Conservation (phyloP, 2,329 filamentous ascomycete genomes). For the Zasmidium citrigriseum region DNA sequence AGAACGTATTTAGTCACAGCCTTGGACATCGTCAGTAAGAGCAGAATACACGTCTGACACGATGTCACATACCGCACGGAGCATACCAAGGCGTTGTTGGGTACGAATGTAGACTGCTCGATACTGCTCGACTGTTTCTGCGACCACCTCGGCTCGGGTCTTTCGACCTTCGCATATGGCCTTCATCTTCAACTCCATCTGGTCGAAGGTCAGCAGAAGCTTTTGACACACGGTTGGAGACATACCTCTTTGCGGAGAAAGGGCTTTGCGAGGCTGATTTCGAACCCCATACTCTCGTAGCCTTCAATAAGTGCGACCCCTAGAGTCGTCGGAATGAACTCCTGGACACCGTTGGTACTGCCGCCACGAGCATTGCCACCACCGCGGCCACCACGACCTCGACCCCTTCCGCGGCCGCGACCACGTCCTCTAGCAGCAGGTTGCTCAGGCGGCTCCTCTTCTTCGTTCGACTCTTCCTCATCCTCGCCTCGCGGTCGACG, state of each 20-base stretch:
- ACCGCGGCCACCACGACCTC: conserved; percentile 50
- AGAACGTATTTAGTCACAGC: conserved; percentile 17
- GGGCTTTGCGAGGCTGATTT: conserved; percentile 90
- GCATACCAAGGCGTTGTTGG: conserved; percentile 68
- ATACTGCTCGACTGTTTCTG: conserved; percentile 84
- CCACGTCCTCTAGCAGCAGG: conserved; percentile 34
- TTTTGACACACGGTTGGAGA: neutral
- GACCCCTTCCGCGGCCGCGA: conserved; percentile 41
- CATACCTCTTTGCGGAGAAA: conserved; percentile 83
- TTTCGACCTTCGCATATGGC: conserved; percentile 88
- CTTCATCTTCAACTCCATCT: conserved; percentile 95
- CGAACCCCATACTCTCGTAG: conserved; percentile 91
- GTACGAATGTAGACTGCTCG: conserved; percentile 82
- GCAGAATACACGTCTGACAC: conserved; percentile 26
- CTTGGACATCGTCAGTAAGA: conserved; percentile 5
- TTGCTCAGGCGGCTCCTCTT: conserved; percentile 38
- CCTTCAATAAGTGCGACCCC: conserved; percentile 91
- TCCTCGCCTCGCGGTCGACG: conserved; percentile 22
- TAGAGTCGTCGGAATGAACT: conserved; percentile 90
- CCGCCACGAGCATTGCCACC: conserved; percentile 49
- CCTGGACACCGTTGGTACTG: conserved; percentile 61
- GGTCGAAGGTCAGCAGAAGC: conserved; percentile 14
- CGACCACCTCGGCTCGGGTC: conserved; percentile 72
- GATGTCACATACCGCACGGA: conserved; percentile 54
- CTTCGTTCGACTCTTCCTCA: conserved; percentile 37